Percentiles rank a stretch among this genome's conserved stretches.
phyloP scores from a whole-genome alignment of 148 eudicot genomes.

The Polygonum maritimum region DNA sequence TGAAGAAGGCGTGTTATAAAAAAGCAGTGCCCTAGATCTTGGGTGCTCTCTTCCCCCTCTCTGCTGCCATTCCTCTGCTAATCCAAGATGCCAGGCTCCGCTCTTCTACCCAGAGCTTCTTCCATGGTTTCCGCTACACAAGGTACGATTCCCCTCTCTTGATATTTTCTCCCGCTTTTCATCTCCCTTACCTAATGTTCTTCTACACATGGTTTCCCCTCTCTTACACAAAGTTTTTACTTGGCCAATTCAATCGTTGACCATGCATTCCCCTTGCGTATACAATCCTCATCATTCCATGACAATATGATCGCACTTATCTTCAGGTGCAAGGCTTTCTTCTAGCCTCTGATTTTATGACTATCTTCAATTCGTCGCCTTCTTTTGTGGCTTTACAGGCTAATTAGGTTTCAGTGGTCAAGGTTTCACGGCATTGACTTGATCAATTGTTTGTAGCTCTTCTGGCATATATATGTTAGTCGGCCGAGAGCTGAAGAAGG shows the following conservation, averaged over 20 bases:
- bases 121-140: background rate
- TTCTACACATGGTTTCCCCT: too few species aligned
- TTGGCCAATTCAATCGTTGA: background rate
- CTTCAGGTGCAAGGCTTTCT: background rate
- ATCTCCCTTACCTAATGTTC: background rate
- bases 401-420: conserved; percentile 24
- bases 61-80: too few species aligned
- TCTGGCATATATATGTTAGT: background rate
- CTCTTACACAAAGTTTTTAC: background rate
- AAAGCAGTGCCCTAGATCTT: too few species aligned
- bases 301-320: background rate
- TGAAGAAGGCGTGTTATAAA: too few species aligned
- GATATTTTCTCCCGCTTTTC: background rate
- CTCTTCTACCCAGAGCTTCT: background rate
- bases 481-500: background rate
- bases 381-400: conserved; percentile 23
- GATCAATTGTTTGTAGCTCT: background rate
- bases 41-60: too few species aligned
- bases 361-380: background rate
- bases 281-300: background rate
- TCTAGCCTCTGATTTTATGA: background rate
- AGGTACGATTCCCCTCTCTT: background rate
- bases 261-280: background rate
- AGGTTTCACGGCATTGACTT: conserved; percentile 21
- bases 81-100: too few species aligned